Conservation (phyloP, 1,284 basidiomycete species). For the Boletus semigastroideus region DNA sequence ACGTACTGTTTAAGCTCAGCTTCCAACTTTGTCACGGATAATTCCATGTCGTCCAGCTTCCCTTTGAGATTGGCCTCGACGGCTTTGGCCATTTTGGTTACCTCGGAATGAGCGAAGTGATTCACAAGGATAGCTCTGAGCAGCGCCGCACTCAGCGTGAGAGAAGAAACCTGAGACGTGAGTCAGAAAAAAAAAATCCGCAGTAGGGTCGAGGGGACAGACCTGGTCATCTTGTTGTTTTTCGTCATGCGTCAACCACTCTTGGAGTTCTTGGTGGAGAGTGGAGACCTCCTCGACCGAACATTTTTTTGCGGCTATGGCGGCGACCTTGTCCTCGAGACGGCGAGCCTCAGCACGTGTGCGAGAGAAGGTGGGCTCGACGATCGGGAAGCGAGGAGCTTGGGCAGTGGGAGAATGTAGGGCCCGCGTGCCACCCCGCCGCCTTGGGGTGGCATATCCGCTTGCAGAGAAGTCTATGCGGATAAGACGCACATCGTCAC, state of each 20-base stretch:
- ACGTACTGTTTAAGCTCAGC: constrained; percentile 68
- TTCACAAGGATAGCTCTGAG: constrained; percentile 79
- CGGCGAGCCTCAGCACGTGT: constrained; percentile 58
- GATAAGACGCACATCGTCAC: constrained; percentile 66
- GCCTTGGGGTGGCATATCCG: constrained; percentile 62
- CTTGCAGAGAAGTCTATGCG: constrained; percentile 70
- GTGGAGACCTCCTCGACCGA: constrained; percentile 76
- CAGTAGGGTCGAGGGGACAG: constrained; percentile 38
- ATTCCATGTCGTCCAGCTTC: constrained; percentile 63
- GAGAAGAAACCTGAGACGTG: constrained; percentile 51
- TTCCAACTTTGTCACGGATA: constrained; percentile 57
- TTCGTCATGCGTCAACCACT: constrained; percentile 61
- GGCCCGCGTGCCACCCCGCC: constrained; percentile 43
- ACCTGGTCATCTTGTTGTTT: constrained; percentile 60
- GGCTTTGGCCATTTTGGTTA: constrained; percentile 60
- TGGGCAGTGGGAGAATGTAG: constrained; percentile 46
- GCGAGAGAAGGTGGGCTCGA: constrained; percentile 40
- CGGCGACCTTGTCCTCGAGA: constrained; percentile 73
- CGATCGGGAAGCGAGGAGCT: constrained; percentile 42
- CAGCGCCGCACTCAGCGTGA: constrained; percentile 64
- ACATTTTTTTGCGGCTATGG: constrained; percentile 79
- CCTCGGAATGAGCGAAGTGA: constrained; percentile 72
- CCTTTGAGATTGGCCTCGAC: constrained; percentile 59
- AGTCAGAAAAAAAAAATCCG: constrained; percentile 16
- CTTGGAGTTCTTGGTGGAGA: constrained; percentile 71